phyloP scores from a whole-genome alignment of 805 yeast species.

The Candida dajiaensis region DNA sequence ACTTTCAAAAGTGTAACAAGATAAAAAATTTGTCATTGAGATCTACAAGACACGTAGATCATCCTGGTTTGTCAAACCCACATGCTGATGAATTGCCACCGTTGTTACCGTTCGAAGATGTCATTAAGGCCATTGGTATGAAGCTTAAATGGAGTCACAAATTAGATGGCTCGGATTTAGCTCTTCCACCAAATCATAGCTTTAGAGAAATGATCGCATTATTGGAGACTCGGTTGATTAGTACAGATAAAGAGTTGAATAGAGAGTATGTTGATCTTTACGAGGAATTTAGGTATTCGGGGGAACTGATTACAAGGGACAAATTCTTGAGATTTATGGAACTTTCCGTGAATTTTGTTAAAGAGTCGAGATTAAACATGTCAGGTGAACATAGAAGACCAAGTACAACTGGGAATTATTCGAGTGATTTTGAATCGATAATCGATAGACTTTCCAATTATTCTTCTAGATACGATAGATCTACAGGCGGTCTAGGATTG shows the following conservation, averaged over 20 bases:
- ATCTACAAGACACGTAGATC: constrained; percentile 39
- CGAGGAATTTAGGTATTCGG: constrained; percentile 66
- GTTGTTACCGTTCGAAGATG: constrained; percentile 41
- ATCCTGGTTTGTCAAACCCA: constrained; percentile 48
- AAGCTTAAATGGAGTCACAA: constrained; percentile 45
- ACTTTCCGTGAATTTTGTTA: constrained; percentile 30
- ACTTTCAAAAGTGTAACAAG: constrained; percentile 37
- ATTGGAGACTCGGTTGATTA: constrained; percentile 22
- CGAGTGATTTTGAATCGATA: constrained; percentile 4
- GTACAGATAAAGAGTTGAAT: constrained; percentile 15
- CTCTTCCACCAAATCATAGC: constrained; percentile 34
- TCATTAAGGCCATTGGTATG: constrained; percentile 54
- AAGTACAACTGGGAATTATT: not conserved
- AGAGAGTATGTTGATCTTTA: constrained; percentile 44
- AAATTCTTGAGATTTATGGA: constrained; percentile 59
- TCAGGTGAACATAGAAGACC: not conserved
- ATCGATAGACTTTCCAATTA: constrained; percentile 6
- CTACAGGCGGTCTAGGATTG: not conserved
- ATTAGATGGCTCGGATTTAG: constrained; percentile 28
- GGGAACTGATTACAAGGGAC: constrained; percentile 47
- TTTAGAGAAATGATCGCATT: constrained; percentile 37
- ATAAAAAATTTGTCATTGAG: constrained; percentile 32
- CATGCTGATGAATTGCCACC: constrained; percentile 31
- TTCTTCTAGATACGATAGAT: constrained; percentile 3
- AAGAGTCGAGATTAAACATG: constrained; percentile 12